Evolutionary conservation across 2,329 filamentous ascomycete genomes (phyloP), one percentile per base, ranked within the genome.

Genomic region (Paecilomyces variotii): DNA sequence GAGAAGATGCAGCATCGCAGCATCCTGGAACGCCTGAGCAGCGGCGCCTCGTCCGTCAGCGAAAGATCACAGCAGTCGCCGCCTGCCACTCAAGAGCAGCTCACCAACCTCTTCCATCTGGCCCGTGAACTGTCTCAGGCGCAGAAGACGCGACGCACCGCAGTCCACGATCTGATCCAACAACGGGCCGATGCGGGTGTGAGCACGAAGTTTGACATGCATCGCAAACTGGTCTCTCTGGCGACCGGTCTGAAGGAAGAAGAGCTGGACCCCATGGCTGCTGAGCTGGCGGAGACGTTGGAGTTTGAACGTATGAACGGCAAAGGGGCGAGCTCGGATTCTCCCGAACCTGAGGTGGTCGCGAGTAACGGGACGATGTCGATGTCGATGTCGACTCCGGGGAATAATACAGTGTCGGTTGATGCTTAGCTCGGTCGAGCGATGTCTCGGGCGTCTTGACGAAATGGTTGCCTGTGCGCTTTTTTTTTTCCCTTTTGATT

Each of bases 181-280:
- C 76, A 79, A 60, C 77, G 75, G 28, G 72, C 72, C 5, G 76
- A 78, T 61, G 76, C 76, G 1, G 77, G 77, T 12, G 74, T 76
- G 24, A 75, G 75, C 61, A 76, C 76, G 52, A 77, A 75, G 57
- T 72, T 79, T 24, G 76, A 78, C 56, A 76, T 78, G 61, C 76
- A 79, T 62, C 73, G 77, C 52, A 78, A 74, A 61, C 69, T 79
- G 4, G 77, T 79, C 14, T 71, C 76, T 54, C 70, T 79, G 53
- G 77, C 77, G 11, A 79, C 77, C 0, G 76, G 76, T 0, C 65
- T 79, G 24, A 76, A 75, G 59, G 77, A 79, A 62, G 76, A 79
- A 55, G 76, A 79, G 24, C 67, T 79, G 9, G 77, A 79, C 58
- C 74, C 71, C 2, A 78, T 79, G 76, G 73, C 76, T 6, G 74